Percentiles rank a stretch among this genome's conserved stretches.
Evolutionary conservation across 2,329 filamentous ascomycete species (phyloP).

Genomic region (Cercospora nicotianae): DNA sequence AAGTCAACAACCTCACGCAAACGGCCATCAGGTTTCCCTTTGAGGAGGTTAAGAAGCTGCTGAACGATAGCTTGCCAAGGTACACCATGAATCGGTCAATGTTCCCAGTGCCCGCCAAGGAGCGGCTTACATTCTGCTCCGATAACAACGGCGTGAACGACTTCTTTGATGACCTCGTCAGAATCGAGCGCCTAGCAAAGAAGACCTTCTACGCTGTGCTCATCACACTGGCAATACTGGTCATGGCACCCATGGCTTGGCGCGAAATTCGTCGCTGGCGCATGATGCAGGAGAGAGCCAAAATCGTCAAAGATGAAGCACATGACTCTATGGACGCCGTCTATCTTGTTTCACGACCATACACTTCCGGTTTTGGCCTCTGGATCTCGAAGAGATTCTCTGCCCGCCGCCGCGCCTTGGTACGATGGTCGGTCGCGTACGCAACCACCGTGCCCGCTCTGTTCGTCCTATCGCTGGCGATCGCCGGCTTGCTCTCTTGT

Average conservation of each 20-base stretch:
- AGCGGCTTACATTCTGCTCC: conserved; percentile 83
- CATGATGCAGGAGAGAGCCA: conserved; percentile 67
- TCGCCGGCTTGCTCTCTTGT: conserved; percentile 80
- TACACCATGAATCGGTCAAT: conserved; percentile 76
- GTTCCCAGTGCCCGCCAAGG: conserved; percentile 82
- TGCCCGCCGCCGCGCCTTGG: conserved; percentile 66
- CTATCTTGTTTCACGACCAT: conserved; percentile 81
- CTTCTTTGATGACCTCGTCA: conserved; percentile 75
- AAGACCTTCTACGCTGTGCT: conserved; percentile 77
- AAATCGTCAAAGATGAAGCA: conserved; percentile 63
- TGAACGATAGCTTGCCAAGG: conserved; percentile 68
- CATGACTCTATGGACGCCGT: conserved; percentile 84
- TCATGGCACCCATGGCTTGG: conserved; percentile 75
- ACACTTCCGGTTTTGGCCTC: conserved; percentile 71
- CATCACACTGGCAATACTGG: conserved; percentile 67
- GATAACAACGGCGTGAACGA: conserved; percentile 76
- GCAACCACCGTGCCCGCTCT: conserved; percentile 80
- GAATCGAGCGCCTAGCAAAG: conserved; percentile 66
- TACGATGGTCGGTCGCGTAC: conserved; percentile 83
- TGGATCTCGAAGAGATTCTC: conserved; percentile 65
- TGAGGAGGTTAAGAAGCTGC: conserved; percentile 69
- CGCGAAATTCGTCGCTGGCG: conserved; percentile 77
- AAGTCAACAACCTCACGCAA: conserved; percentile 80
- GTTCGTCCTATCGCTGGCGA: conserved; percentile 79
- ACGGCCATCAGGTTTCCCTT: conserved; percentile 76